A percentile compares a stretch with the other conserved stretches of the same genome.
These are phyloP conservation scores for Cicer pinnatifidum DNA, from an alignment of 306 rosid species.

Conservation along the genomic window DNA sequence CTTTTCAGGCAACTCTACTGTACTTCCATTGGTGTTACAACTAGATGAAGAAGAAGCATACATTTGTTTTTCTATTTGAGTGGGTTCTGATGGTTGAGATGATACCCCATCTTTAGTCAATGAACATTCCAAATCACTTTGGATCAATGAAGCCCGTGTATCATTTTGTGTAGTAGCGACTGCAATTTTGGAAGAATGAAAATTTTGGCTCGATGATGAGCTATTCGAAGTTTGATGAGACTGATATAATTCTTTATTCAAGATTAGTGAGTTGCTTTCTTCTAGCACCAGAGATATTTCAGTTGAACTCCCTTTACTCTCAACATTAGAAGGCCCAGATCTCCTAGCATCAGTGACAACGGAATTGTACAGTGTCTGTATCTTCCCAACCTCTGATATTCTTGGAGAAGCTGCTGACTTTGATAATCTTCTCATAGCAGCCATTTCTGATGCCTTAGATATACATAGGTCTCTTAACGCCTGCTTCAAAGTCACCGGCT, in stretches of 20 bases:
- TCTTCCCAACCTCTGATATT: slow-evolving; percentile 92
- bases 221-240: slow-evolving; percentile 52
- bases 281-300: slow-evolving; percentile 67
- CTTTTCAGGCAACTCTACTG: slow-evolving; percentile 51
- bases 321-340: slow-evolving; percentile 57
- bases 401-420: slow-evolving; percentile 76
- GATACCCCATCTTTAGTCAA: slow-evolving; percentile 54
- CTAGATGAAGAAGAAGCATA: slow-evolving; percentile 42
- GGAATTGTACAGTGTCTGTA: slow-evolving; percentile 84
- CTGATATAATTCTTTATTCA: slow-evolving; percentile 44
- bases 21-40: slow-evolving; percentile 47
- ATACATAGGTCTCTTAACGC: slow-evolving; percentile 88
- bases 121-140: slow-evolving; percentile 47
- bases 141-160: slow-evolving; percentile 37
- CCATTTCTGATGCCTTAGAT: slow-evolving; percentile 99
- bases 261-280: slow-evolving; percentile 55
- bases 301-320: slow-evolving; percentile 52
- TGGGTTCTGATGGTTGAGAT: slow-evolving; percentile 46
- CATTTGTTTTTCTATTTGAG: slow-evolving; percentile 51
- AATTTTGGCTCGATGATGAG: slow-evolving; percentile 51
- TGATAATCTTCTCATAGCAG: slow-evolving; percentile 87
- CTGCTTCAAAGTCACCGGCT: slow-evolving; percentile 84
- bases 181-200: slow-evolving; percentile 52
- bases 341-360: slow-evolving; percentile 76
- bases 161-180: slow-evolving; percentile 41